Evolutionary conservation across 2,329 filamentous ascomycete species (phyloP), one percentile per base, ranked within the genome.

Genomic region (Trichophyton rubrum): DNA sequence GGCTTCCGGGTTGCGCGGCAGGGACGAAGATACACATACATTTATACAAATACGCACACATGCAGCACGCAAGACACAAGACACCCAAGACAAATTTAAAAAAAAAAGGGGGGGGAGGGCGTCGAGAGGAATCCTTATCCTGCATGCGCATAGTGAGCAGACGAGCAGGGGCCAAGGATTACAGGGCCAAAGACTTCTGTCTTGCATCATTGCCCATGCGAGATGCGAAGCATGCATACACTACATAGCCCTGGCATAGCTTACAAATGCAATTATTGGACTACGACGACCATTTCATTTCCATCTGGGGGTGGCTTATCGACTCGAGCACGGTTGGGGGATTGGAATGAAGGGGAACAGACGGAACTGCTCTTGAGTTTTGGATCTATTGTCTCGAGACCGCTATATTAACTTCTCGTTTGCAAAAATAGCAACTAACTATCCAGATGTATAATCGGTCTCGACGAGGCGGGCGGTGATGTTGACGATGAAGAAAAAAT

Each of bases 201-300:
- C 49, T 53, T 53, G 49, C 49, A 53, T 38, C 11, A 13, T 53
- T 53, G 49, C 49, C 49, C 49, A 53, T 53, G 49, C 49, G 49
- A 53, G 49, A 30, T 53, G 49, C 49, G 49, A 53, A 24, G 22
- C 49, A 53, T 53, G 49, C 49, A 53, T 53, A 24, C 49, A 53
- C 33, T 53, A 53, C 24, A 53, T 30, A 53, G 49, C 49, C 49
- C 49, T 33, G 49, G 27, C 22, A 53, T 53, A 33, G 49, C 15
- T 24, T 53, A 30, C 22, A n/a, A 30, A 33, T 53, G 24, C 13
- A 53, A 53, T 53, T 30, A 53, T 53, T 53, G 49, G 22, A 33
- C n/a, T 24, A 30, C n/a, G 22, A n/a, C 22, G 9, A 33, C 49
- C 49, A 53, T 53, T 53, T 53, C 27, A 53, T 33, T 53, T 53